phyloP scores from a whole-genome alignment of 1,284 basidiomycete species.

The Puccinia coronata region DNA sequence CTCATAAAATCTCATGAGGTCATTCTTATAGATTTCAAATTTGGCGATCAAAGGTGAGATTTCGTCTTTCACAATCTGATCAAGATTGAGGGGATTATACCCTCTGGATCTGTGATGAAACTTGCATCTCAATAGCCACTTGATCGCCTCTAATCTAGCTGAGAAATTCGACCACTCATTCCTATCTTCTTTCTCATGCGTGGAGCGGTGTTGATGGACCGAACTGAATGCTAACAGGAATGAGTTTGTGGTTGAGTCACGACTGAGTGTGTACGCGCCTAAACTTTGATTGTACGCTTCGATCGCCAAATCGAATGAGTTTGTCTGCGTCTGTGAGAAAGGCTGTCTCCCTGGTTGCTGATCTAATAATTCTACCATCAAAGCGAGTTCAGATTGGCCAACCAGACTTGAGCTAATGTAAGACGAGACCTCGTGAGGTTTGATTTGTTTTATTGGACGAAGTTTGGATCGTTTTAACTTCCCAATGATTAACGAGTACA shows the following conservation, averaged over 20 bases:
- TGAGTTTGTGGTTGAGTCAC: not conserved
- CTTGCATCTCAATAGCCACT: conserved; percentile 5
- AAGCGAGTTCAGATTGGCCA: conserved; percentile 35
- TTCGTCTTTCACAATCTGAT: not conserved
- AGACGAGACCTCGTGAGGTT: conserved; percentile 14
- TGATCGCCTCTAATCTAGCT: conserved; percentile 26
- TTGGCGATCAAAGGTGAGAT: conserved; percentile 11
- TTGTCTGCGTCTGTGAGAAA: not conserved
- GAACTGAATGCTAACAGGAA: not conserved
- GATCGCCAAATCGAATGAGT: conserved; percentile 28
- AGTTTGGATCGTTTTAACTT: conserved; percentile 3
- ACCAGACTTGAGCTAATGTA: conserved; percentile 37
- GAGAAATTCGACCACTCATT: conserved; percentile 22
- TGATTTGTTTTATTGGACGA: conserved; percentile 23
- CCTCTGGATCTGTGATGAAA: not conserved
- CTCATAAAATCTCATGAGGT: conserved; percentile 1
- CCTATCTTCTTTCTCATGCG: not conserved
- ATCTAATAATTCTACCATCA: conserved; percentile 11
- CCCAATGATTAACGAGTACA: not conserved
- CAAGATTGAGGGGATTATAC: not conserved
- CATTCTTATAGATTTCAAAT: not conserved
- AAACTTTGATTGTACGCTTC: conserved; percentile 37
- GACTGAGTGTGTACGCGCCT: not conserved
- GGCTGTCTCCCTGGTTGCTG: not conserved
- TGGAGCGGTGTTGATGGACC: not conserved